Conservation (phyloP, 2,329 filamentous ascomycete species). For the Grosmannia penicillata region DNA sequence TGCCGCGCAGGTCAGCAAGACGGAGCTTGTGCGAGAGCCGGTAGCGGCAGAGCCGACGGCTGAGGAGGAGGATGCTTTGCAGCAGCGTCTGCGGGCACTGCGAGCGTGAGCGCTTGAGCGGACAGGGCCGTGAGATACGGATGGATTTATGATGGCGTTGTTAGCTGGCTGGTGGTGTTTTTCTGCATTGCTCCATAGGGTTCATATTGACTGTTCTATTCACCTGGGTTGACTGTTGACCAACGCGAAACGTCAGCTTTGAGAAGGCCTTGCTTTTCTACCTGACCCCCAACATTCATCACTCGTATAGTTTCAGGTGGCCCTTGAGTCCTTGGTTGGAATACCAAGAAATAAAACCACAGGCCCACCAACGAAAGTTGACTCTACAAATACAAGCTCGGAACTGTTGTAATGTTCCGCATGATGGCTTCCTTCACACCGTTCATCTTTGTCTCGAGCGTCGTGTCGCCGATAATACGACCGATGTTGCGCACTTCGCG, state of each 20-base stretch:
- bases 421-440: conserved; percentile 96
- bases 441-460: conserved; percentile 92
- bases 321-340: no score
- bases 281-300: no score
- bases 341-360: no score
- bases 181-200: no score
- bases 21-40: conserved; percentile 38
- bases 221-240: no score
- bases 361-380: no score
- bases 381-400: conserved; percentile 68
- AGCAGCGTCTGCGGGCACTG: conserved; percentile 42
- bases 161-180: neutral
- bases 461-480: conserved; percentile 85
- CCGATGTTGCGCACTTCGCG: conserved; percentile 96
- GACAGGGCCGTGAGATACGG: neutral
- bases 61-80: conserved; percentile 64
- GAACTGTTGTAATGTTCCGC: conserved; percentile 82
- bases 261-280: no score
- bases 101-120: conserved; percentile 25
- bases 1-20: conserved; percentile 37
- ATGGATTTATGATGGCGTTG: neutral
- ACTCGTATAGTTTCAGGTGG: neutral
- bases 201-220: no score
- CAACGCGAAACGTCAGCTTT: no score
- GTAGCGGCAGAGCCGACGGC: conserved; percentile 52